Percentiles rank a stretch among this genome's conserved stretches.
These are phyloP conservation scores for Ustulina deusta DNA, from an alignment of 2,329 filamentous ascomycete genomes.

Conservation along the genomic window DNA sequence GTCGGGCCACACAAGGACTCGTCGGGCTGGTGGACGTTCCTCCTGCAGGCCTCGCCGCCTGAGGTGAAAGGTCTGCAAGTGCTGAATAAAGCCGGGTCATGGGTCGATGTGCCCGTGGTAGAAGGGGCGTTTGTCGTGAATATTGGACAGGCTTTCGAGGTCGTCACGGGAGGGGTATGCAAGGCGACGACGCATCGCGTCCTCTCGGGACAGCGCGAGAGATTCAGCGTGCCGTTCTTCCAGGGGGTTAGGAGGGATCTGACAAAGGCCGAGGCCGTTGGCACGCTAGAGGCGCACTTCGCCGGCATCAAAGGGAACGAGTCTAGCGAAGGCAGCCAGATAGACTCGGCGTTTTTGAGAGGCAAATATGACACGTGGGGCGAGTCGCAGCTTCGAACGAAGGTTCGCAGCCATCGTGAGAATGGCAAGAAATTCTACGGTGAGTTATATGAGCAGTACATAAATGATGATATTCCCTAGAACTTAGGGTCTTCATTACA, in stretches of 20 bases:
- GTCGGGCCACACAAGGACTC: conserved; percentile 73
- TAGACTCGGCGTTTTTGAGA: conserved; percentile 63
- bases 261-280: conserved; percentile 58
- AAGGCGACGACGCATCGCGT: conserved; percentile 65
- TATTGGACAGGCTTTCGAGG: conserved; percentile 69
- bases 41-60: conserved; percentile 69
- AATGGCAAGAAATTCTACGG: conserved; percentile 61
- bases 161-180: conserved; percentile 65
- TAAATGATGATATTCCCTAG: conserved; percentile 52
- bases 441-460: conserved; percentile 62
- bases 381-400: conserved; percentile 65
- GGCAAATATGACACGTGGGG: conserved; percentile 67
- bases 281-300: conserved; percentile 56
- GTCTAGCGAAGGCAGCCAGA: conserved; percentile 52
- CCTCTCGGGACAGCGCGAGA: conserved; percentile 50
- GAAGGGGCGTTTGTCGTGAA: conserved; percentile 67
- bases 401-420: conserved; percentile 63
- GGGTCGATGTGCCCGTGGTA: conserved; percentile 63
- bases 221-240: conserved; percentile 61
- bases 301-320: conserved; percentile 44
- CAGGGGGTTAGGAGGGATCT: conserved; percentile 63
- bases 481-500: neutral
- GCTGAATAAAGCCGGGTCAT: conserved; percentile 60
- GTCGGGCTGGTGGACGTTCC: conserved; percentile 73
- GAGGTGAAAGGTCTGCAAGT: conserved; percentile 63